Evolutionary conservation across 495 filamentous ascomycete species (phyloP).

Genomic region (Xylaria cubensis): DNA sequence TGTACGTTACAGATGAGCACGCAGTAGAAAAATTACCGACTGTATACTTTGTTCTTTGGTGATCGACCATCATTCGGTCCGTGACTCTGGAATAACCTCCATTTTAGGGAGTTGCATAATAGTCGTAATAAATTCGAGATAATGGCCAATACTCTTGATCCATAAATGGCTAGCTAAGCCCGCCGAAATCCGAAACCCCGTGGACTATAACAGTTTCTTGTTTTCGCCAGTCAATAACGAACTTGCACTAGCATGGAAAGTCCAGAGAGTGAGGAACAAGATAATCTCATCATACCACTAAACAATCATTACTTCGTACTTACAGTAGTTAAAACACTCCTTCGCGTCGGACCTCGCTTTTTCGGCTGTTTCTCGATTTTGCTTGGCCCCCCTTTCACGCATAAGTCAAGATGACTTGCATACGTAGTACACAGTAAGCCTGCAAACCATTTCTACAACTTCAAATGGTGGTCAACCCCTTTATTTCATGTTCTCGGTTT

Average conservation of each 20-base stretch:
- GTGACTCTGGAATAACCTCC: neutral
- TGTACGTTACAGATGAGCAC: neutral
- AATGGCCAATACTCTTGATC: neutral
- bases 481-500: slow-evolving; percentile 2
- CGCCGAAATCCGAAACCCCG: neutral
- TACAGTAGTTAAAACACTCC: neutral
- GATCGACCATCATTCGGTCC: neutral
- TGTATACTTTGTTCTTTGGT: neutral
- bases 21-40: neutral
- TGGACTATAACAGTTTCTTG: neutral
- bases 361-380: neutral
- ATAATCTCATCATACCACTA: neutral
- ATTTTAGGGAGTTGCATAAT: slow-evolving; percentile 2
- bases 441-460: neutral
- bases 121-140: neutral
- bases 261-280: neutral
- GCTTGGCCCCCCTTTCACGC: slow-evolving; percentile 8
- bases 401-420: neutral
- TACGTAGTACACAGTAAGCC: neutral
- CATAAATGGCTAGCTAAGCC: neutral
- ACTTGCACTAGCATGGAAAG: neutral
- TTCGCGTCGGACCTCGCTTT: neutral
- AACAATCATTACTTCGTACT: neutral
- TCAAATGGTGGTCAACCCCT: slow-evolving; percentile 2
- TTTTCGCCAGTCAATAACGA: neutral